A percentile compares a stretch with the other conserved stretches of the same genome.
Conservation (phyloP, 2,329 filamentous ascomycete genomes). For the Rhexocercosporidium sp. region DNA sequence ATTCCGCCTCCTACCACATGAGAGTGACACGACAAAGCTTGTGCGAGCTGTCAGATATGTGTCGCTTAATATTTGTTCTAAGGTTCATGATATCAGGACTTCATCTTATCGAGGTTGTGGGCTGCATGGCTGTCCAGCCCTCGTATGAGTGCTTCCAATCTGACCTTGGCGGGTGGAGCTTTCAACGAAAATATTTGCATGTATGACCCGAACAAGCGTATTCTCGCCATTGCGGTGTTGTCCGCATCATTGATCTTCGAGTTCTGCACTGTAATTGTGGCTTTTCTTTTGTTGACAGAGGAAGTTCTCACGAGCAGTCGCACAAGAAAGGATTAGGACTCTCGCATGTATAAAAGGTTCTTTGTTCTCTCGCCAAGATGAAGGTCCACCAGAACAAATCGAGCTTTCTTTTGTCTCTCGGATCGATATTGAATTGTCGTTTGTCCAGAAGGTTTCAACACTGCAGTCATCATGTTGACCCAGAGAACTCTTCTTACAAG, state of each 20-base stretch:
- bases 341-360: neutral
- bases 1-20: neutral
- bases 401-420: too few relatives aligned
- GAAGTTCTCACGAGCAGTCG: neutral
- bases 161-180: too few relatives aligned
- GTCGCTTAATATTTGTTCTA: neutral
- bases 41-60: neutral
- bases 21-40: too few relatives aligned
- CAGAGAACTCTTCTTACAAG: neutral
- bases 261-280: neutral
- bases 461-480: neutral
- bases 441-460: neutral
- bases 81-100: neutral
- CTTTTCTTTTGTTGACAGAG: neutral
- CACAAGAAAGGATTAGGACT: neutral
- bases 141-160: neutral
- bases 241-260: neutral
- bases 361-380: neutral
- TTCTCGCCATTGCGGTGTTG: too few relatives aligned
- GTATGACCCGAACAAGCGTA: too few relatives aligned
- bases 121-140: neutral
- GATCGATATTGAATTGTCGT: too few relatives aligned
- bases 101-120: neutral
- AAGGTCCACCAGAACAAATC: neutral
- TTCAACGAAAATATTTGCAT: too few relatives aligned